Evolutionary conservation across 2,329 filamentous ascomycete genomes (phyloP).

Genomic region (Bisporella sp.): DNA sequence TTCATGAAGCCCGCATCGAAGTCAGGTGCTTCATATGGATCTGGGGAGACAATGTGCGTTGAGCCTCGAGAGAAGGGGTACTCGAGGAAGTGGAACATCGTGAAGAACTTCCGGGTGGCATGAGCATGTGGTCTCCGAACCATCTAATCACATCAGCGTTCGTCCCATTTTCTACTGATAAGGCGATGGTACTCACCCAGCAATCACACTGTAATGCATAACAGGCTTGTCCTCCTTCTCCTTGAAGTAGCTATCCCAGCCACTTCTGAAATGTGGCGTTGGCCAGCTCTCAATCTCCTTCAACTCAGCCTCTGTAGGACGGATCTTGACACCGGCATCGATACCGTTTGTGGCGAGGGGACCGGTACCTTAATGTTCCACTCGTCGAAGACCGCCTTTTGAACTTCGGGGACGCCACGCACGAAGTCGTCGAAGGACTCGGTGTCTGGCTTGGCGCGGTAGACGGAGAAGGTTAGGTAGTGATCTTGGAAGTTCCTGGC

Average conservation of each 20-base stretch:
- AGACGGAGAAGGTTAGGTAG: constrained; percentile 42
- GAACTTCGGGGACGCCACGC: constrained; percentile 63
- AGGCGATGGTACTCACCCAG: constrained; percentile 38
- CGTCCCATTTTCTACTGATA: constrained; percentile 25
- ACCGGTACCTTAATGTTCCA: constrained; percentile 73
- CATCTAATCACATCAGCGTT: constrained; percentile 28
- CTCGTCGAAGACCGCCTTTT: constrained; percentile 66
- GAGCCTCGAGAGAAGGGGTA: constrained; percentile 56
- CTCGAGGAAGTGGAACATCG: constrained; percentile 44
- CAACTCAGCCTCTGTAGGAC: constrained; percentile 50
- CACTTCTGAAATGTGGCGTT: constrained; percentile 63
- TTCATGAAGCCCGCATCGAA: constrained; percentile 84
- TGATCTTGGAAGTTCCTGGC: constrained; percentile 45
- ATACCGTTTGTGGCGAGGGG: constrained; percentile 23
- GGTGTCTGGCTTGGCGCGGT: constrained; percentile 41
- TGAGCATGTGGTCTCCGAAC: constrained; percentile 54
- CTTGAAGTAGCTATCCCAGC: constrained; percentile 79
- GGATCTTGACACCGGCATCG: constrained; percentile 47
- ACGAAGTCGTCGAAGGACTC: constrained; percentile 79
- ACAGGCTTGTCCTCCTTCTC: constrained; percentile 80
- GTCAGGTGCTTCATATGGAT: constrained; percentile 68
- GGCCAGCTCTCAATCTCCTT: constrained; percentile 54
- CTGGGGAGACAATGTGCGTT: constrained; percentile 49
- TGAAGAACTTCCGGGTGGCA: constrained; percentile 47
- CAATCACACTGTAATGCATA: constrained; percentile 77